A percentile compares a stretch with the other conserved stretches of the same genome.
These are phyloP conservation scores for Lachnellula suecica DNA, from an alignment of 2,329 filamentous ascomycete genomes.

Conservation along the genomic window DNA sequence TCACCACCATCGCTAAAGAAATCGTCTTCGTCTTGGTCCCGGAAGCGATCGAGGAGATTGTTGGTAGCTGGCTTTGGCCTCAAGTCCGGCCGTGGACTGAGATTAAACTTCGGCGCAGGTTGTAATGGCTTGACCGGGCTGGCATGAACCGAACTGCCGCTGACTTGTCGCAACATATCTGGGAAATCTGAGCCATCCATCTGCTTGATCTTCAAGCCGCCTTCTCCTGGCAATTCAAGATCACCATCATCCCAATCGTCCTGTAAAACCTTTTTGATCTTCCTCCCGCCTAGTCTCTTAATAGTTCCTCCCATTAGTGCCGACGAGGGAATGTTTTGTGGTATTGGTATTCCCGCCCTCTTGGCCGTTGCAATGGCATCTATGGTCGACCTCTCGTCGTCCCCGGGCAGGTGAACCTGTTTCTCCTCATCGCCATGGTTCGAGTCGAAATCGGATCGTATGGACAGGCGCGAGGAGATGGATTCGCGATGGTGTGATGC, in stretches of 20 bases:
- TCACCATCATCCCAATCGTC: slow-evolving; percentile 83
- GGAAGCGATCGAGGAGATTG: slow-evolving; percentile 62
- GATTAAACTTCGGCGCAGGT: slow-evolving; percentile 31
- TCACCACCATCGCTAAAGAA: slow-evolving; percentile 62
- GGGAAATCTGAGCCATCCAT: slow-evolving; percentile 62
- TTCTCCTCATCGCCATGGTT: slow-evolving; percentile 80
- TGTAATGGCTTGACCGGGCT: slow-evolving; percentile 50
- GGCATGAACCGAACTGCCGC: slow-evolving; percentile 44
- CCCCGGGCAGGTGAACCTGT: slow-evolving; percentile 79
- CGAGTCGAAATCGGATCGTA: slow-evolving; percentile 79
- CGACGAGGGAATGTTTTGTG: slow-evolving; percentile 80
- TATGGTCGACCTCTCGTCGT: slow-evolving; percentile 79
- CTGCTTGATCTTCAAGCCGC: slow-evolving; percentile 62
- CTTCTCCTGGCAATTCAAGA: slow-evolving; percentile 65
- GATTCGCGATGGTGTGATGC: slow-evolving; percentile 66
- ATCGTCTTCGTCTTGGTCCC: slow-evolving; percentile 61
- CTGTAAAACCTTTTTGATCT: slow-evolving; percentile 69
- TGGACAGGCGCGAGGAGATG: slow-evolving; percentile 77
- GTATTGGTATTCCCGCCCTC: slow-evolving; percentile 87
- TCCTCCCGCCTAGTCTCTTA: slow-evolving; percentile 78
- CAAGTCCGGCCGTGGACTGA: slow-evolving; percentile 24
- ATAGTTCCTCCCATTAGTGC: slow-evolving; percentile 91
- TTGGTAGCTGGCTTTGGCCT: slow-evolving; percentile 29
- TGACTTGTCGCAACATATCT: slow-evolving; percentile 65
- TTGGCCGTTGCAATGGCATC: slow-evolving; percentile 87